Conservation (phyloP, 2,329 filamentous ascomycete species). For the Aspergillus luchuensis region DNA sequence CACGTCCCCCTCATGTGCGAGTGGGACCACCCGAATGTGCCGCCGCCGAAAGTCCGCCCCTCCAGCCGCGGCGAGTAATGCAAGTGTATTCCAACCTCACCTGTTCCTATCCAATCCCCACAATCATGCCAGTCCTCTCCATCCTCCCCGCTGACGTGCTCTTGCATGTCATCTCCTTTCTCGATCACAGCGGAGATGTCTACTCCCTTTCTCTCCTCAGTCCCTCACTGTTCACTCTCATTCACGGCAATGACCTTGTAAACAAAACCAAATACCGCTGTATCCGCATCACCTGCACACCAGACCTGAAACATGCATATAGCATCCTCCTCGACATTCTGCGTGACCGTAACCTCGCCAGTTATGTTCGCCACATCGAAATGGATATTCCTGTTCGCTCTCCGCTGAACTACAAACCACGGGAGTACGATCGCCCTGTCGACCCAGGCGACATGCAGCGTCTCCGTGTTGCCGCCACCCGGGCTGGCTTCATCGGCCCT, state of each 20-base stretch:
- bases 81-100: not conserved
- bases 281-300: not conserved
- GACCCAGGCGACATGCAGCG: not conserved
- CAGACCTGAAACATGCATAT: not conserved
- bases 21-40: not conserved
- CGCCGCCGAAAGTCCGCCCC: not conserved
- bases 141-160: not conserved
- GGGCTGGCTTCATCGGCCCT: not conserved
- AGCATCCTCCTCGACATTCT: not conserved
- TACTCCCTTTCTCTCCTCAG: not conserved
- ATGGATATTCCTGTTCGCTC: not conserved
- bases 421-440: not conserved
- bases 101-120: slow-evolving; percentile 13
- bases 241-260: not conserved
- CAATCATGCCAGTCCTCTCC: slow-evolving; percentile 8
- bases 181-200: not conserved
- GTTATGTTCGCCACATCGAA: not conserved
- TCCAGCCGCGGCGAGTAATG: not conserved
- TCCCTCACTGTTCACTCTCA: not conserved
- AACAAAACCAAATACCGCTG: not conserved
- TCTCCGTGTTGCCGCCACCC: not conserved
- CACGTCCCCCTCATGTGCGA: not conserved
- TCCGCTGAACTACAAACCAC: not conserved
- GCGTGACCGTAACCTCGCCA: not conserved
- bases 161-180: not conserved